These are phyloP conservation scores for Salix arbutifolia DNA, from an alignment of 345 rosid species.

Conservation along the genomic window DNA sequence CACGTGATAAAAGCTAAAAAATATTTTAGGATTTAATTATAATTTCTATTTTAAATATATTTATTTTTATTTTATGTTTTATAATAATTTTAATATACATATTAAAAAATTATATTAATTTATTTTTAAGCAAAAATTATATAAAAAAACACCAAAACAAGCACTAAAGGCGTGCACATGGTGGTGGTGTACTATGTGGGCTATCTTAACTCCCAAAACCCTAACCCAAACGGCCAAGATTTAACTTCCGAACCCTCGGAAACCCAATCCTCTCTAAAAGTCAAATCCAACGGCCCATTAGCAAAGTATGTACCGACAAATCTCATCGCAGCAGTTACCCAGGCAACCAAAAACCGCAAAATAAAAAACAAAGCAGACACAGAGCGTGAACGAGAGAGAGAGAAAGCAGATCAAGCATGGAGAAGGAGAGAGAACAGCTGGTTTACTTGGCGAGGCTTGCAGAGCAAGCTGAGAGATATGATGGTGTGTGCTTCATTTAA, in stretches of 20 bases:
- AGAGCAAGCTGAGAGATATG: conserved; percentile 92
- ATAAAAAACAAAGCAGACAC: neutral
- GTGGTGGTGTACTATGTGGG: too few relatives aligned
- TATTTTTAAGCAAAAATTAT: too few relatives aligned
- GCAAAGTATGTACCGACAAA: neutral
- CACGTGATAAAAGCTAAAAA: too few relatives aligned
- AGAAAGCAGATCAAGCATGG: conserved; percentile 42
- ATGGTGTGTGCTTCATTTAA: conserved; percentile 40
- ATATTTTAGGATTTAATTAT: too few relatives aligned
- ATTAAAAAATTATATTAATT: too few relatives aligned
- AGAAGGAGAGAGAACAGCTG: conserved; percentile 75
- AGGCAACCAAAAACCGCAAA: neutral
- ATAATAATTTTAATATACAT: too few relatives aligned
- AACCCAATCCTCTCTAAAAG: neutral
- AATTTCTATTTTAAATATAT: too few relatives aligned
- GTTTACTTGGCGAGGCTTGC: conserved; percentile 86
- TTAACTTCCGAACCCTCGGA: conserved; percentile 1
- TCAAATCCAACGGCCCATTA: conserved; percentile 36
- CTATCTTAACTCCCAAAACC: neutral
- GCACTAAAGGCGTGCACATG: too few relatives aligned
- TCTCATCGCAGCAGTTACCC: conserved; percentile 12
- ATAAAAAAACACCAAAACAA: too few relatives aligned
- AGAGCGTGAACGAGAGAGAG: neutral
- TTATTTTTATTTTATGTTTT: too few relatives aligned
- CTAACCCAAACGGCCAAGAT: conserved; percentile 19